These are phyloP conservation scores for Hirschioporus abietinus DNA, from an alignment of 768 basidiomycete species.

Conservation along the genomic window DNA sequence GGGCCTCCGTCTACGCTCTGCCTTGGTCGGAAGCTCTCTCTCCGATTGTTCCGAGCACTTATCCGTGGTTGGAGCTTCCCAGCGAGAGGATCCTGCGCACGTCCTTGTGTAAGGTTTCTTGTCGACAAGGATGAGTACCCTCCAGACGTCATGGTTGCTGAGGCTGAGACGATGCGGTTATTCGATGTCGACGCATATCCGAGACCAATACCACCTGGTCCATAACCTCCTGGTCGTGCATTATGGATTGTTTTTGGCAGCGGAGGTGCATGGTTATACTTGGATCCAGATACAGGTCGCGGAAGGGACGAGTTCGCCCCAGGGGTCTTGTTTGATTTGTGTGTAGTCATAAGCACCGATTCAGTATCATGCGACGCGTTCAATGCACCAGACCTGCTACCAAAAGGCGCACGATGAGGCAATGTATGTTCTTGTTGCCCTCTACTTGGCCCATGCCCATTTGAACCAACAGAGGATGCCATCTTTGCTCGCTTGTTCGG, in stretches of 20 bases:
- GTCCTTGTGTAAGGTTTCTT: neutral
- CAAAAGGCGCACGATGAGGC: conserved; percentile 9
- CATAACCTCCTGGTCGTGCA: neutral
- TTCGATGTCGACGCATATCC: conserved; percentile 8
- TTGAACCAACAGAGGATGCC: conserved; percentile 23
- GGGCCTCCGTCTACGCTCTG: conserved; percentile 54
- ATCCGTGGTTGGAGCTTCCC: conserved; percentile 23
- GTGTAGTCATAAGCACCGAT: conserved; percentile 12
- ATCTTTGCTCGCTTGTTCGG: conserved; percentile 42
- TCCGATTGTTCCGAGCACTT: conserved; percentile 44
- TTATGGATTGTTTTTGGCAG: neutral
- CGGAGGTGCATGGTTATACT: conserved; percentile 1
- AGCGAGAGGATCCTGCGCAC: neutral
- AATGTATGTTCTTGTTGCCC: conserved; percentile 10
- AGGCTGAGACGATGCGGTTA: conserved; percentile 8
- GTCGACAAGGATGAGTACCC: conserved; percentile 2
- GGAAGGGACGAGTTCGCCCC: conserved; percentile 9
- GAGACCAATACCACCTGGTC: neutral
- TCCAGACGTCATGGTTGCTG: conserved; percentile 3
- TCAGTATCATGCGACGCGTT: neutral
- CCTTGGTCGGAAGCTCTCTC: conserved; percentile 82
- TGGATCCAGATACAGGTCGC: conserved; percentile 9
- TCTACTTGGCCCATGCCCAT: conserved; percentile 45
- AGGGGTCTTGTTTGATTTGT: conserved; percentile 14
- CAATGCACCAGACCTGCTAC: conserved; percentile 10